A percentile compares a stretch with the other conserved stretches of the same genome.
phyloP scores from a whole-genome alignment of 140 eudicot genomes.

The Oenanthe javanica region DNA sequence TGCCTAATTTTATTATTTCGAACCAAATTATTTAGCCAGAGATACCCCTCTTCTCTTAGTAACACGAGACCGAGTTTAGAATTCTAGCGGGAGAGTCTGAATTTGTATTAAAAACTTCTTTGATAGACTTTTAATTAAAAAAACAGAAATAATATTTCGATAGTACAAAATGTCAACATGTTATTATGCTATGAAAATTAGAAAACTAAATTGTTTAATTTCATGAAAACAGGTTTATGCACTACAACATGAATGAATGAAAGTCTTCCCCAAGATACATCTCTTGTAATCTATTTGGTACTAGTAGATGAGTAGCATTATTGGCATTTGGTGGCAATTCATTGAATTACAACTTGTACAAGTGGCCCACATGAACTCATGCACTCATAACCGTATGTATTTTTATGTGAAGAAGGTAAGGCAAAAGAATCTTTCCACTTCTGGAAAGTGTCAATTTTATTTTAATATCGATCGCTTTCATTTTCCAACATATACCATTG shows the following conservation, averaged over 20 bases:
- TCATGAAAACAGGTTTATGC: neutral
- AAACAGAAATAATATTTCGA: neutral
- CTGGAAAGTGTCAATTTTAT: slow-evolving; percentile 20
- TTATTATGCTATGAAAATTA: neutral
- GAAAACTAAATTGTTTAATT: neutral
- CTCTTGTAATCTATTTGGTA: neutral
- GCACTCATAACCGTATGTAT: slow-evolving; percentile 14
- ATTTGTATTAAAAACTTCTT: too few species aligned
- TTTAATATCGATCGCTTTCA: slow-evolving; percentile 1
- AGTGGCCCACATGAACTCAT: slow-evolving; percentile 24
- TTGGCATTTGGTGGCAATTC: slow-evolving; percentile 6
- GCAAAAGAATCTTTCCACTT: slow-evolving; percentile 34
- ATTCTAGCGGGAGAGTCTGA: too few species aligned
- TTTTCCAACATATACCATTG: slow-evolving; percentile 19
- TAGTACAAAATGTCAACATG: neutral
- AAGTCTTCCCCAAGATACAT: neutral
- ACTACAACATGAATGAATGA: neutral
- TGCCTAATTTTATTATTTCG: neutral
- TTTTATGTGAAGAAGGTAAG: slow-evolving; percentile 13
- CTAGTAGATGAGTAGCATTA: slow-evolving; percentile 7
- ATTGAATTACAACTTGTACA: slow-evolving; percentile 20
- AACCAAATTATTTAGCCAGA: neutral
- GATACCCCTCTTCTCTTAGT: neutral
- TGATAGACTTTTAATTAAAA: neutral
- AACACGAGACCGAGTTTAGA: neutral